Evolutionary conservation across 2,329 filamentous ascomycete species (phyloP), one percentile per base, ranked within the genome.

Genomic region (Domatiomyces globalis): DNA sequence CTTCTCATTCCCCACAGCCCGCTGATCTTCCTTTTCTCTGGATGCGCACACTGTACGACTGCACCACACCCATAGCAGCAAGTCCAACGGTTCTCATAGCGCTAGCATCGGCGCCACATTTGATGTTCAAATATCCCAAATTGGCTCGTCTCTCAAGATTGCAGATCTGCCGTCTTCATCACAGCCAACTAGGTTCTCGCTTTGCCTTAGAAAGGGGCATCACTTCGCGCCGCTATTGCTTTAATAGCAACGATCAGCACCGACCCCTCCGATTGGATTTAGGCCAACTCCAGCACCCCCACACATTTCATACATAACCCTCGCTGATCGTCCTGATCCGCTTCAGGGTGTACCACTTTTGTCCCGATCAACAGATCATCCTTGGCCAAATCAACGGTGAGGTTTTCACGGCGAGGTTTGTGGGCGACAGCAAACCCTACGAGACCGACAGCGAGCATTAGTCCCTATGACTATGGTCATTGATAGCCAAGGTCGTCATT

Each of bases 391-490:
- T 15, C 33, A 39, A 39, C 33, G 33, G 33, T 15, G 10, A 39
- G 33, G 10, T 10, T 39, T 39, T 39, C 15, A 39, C 33, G 12
- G 8, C 15, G 33, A 39, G 10, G 10, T 15, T 15, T 5, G 33
- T 15, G 10, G 33, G 15, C 33, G 4, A 39, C 33, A 39, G 4
- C 33, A 33, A 39, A 15, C 10, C 10, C 5, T 15, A 15, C 33
- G 15, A 39, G 29, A 33, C 29, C 29, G 10, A 33, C 33, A 39
- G 12, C 33, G 12, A 39, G 15, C 33, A 47, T 56, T 56, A 49
- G 51, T 45, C 58, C 54, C 49, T 54, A 95, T 95, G 88, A 92
- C 87, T 73, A 94, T 95, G 87, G 86, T 89, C 69, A 80, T 95
- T 74, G 87, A 95, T 73, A 81, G 81, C 64, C 85, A 88, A 69